Base-by-base conservation (phyloP, 2,329 filamentous ascomycete species). In the Nemania diffusa region DNA sequence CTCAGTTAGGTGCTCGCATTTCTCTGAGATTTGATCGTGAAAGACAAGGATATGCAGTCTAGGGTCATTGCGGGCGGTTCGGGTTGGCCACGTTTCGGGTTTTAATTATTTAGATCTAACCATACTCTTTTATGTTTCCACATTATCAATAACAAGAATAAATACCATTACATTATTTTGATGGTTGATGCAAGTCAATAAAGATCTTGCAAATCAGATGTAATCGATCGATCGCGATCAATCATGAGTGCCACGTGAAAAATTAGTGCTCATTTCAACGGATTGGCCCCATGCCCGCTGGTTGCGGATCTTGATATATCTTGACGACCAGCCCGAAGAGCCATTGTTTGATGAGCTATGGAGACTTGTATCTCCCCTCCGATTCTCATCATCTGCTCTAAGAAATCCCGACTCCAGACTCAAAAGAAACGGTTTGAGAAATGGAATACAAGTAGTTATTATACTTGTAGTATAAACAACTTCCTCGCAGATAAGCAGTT, bases 11-110 rank as follows among this genome's bases (percentile, higher is more conserved):
- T 55, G 26, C 74, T 76, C 1, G 29, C 79, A 80, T 60, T 74
- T 79, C 42, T 72, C 74, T 4, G 76, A 80, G 46, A 69, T 80
- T 7, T 50, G 73, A 78, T 26, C 70, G 72, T 6, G 69, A 76
- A 59, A 73, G 69, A 61, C n/a, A n/a, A n/a, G n/a, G n/a, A n/a
- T n/a, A n/a, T n/a, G n/a, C n/a, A n/a, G n/a, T n/a, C n/a, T n/a
- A n/a, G n/a, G n/a, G n/a, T n/a, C n/a, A n/a, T n/a, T n/a, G n/a
- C n/a, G n/a, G n/a, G n/a, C n/a, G n/a, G n/a, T n/a, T n/a, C n/a
- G n/a, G n/a, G n/a, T n/a, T n/a, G n/a, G n/a, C n/a, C n/a, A n/a
- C n/a, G n/a, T n/a, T n/a, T n/a, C n/a, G n/a, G n/a, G n/a, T n/a
- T n/a, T n/a, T n/a, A n/a, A n/a, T n/a, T n/a, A n/a, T n/a, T n/a